Evolutionary conservation across 2,329 filamentous ascomycete genomes (phyloP).

Genomic region (Alternaria gansuensis): DNA sequence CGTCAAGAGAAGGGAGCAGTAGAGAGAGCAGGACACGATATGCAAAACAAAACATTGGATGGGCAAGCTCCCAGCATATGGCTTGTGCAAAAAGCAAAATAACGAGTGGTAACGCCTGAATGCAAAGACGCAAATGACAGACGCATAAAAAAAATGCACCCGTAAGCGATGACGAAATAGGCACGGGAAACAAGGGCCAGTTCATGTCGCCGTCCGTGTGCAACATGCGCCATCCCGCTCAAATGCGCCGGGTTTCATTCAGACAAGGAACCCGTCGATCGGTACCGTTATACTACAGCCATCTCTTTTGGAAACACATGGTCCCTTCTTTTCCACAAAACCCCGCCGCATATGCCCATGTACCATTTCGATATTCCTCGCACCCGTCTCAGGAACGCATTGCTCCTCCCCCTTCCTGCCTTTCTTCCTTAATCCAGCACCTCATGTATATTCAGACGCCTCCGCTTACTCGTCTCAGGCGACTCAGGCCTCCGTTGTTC

Average conservation of each 20-base stretch:
- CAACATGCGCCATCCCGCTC: conserved; percentile 12
- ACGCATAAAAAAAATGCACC: conserved; percentile 6
- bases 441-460: conserved; percentile 51
- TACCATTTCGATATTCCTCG: not conserved
- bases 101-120: conserved; percentile 10
- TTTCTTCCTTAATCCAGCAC: conserved; percentile 44
- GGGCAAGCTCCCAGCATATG: conserved; percentile 4
- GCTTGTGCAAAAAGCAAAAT: conserved; percentile 3
- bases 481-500: conserved; percentile 42
- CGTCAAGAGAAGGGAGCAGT: not conserved
- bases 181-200: not conserved
- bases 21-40: not conserved
- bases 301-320: conserved; percentile 7
- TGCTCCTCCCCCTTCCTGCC: conserved; percentile 4
- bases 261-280: conserved; percentile 18
- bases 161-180: not conserved
- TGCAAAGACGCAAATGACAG: conserved; percentile 15
- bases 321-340: conserved; percentile 3
- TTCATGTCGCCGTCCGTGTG: conserved; percentile 8
- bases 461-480: conserved; percentile 46
- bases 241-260: conserved; percentile 13
- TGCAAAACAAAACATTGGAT: not conserved
- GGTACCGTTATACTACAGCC: conserved; percentile 11
- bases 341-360: not conserved
- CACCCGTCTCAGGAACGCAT: conserved; percentile 5